Base-by-base conservation (phyloP, 2,329 filamentous ascomycete genomes). In the Aspergillus sp. region DNA sequence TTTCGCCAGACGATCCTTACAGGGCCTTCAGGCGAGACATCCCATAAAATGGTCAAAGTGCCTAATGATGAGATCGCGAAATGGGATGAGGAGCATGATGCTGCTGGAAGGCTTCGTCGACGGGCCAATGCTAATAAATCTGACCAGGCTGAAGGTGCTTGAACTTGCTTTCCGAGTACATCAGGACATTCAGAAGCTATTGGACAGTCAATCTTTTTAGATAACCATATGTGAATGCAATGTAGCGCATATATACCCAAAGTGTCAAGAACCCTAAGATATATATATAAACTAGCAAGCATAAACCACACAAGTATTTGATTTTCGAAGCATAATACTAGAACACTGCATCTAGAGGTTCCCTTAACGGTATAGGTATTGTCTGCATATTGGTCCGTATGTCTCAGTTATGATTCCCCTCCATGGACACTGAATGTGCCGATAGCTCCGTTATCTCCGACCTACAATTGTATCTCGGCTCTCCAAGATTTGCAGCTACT, bases 1-100 rank as follows among this genome's bases (percentile, higher is more conserved):
- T 79, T 87, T 41, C 79, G 85, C 1, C 81, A 86, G 14, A 81
- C 86, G 31, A 69, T 86, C 2, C 55, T 86, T 1, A 69, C 77
- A 0, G 70, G 86, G 11, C 82, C 82, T 6, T 77, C 80, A 47
- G 77, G 78, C 4, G 79, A 77, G 1, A 70, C 75, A 48, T 78
- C 76, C 0, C 80, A 85, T 64, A 67, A 69, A n/a, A 64, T 89
- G 4, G 75, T 86, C 12, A 84, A 82, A 60, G 77, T 89, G 1
- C 82, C 83, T 0, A 64, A 79, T 1, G 68, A 64, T 0, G 76
- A 86, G 8, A 40, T 88, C 6, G 74, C 70, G 0, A 69, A 67
- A n/a, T 89, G 86, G 86, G 85, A 88, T 66, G 75, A 72, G 1
- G 75, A 77, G 7, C 85, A 88, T 63, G 85, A 87, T 70, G 82